Base-by-base conservation (phyloP, 225 moss, liverwort and hornwort species). In the Physcomitrellopsis africana region DNA sequence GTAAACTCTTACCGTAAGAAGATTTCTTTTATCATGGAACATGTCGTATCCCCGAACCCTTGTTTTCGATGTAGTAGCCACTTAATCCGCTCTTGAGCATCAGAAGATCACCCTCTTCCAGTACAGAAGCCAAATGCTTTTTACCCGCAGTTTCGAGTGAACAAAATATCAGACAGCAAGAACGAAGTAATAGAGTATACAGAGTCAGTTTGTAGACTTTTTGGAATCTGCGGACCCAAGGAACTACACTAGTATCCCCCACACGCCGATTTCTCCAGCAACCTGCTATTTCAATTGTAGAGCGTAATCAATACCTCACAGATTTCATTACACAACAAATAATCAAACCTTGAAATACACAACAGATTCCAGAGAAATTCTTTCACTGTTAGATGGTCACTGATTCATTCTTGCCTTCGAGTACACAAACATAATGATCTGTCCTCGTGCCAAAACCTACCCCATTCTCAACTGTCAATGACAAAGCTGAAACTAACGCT, bases 271-370 rank as follows among this genome's bases (percentile, higher is more conserved):
- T 4, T 53, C 62, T 27, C 37, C 24, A 45, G 29, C n/a, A 56
- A 63, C 64, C 63, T 68, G 43, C 54, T 68, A 32, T 57, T 73
- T 42, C 67, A 19, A 51, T 59, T 32, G 45, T 20, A 67, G 19
- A 68, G 45, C 16, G 32, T 9, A 62, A 53, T 73, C 68, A 47
- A 47, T 68, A 68, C 41, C 37, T 49, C 29, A 26, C 29, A 46
- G 16, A 29, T 42, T 64, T 8, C 20, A 44, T 6, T 32, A 65
- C 29, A 58, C 16, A 7, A 53, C 3, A 8, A 60, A 5, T 27
- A 20, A 13, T 9, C 11, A 20, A 43, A 47, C 57, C 29, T 75
- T 57, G 19, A 15, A 1, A 23, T 23, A 70, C 62, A 52, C 15
- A 3, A 9, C 9, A 18, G 7, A 17, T 7, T 16, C 64, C n/a